Percentiles rank a stretch among this genome's conserved stretches.
Evolutionary conservation across 768 basidiomycete genomes (phyloP).

Genomic region (Fibroporia radiculosa): DNA sequence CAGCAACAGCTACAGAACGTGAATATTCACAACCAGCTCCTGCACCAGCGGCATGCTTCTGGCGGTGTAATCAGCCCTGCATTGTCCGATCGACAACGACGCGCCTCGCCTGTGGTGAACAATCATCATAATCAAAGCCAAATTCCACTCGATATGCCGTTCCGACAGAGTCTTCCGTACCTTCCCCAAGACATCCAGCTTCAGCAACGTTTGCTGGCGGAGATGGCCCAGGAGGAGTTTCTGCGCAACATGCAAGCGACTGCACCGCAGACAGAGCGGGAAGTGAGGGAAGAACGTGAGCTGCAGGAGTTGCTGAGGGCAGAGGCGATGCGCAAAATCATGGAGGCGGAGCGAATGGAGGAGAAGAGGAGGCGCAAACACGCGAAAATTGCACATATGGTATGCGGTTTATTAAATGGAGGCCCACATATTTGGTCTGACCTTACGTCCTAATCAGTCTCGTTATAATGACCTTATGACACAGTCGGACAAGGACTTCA

Average conservation of each 20-base stretch:
- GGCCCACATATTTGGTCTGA: no score
- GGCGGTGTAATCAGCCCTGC: constrained; percentile 31
- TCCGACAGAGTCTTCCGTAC: constrained; percentile 48
- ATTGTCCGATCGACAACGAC: constrained; percentile 39
- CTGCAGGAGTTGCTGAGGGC: constrained; percentile 65
- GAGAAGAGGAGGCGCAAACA: constrained; percentile 75
- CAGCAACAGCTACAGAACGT: constrained; percentile 21
- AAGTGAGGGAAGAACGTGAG: constrained; percentile 31
- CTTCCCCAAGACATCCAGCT: constrained; percentile 60
- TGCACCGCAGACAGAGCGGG: constrained; percentile 10
- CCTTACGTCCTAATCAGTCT: constrained; percentile 56
- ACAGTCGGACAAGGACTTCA: constrained; percentile 98
- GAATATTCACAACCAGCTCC: constrained; percentile 19
- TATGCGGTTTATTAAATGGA: no score
- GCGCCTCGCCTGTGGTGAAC: constrained; percentile 24
- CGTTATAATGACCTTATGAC: constrained; percentile 95
- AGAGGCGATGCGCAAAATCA: constrained; percentile 84
- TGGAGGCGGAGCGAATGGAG: constrained; percentile 86
- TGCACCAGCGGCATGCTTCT: constrained; percentile 37
- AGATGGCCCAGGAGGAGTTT: constrained; percentile 66
- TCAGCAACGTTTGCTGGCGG: constrained; percentile 70
- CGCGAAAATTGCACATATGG: constrained; percentile 87
- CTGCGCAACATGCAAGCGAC: constrained; percentile 51
- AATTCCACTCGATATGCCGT: constrained; percentile 23
- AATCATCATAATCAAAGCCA: no score